phyloP scores from a whole-genome alignment of 768 basidiomycete species.

The Trametes gibbosa region DNA sequence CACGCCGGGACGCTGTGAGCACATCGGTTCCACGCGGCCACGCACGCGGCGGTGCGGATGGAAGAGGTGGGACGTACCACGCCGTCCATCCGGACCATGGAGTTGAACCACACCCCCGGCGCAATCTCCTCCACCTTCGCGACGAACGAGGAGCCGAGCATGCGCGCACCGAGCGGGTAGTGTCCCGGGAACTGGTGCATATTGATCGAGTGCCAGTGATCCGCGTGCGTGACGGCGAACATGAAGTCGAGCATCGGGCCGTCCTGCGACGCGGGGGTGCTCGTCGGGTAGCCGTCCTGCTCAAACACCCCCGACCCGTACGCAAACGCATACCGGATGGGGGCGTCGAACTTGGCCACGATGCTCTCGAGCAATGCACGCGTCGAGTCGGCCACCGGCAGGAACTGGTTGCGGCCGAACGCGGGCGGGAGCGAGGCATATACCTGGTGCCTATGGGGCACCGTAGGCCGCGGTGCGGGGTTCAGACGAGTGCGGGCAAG shows the following conservation, averaged over 20 bases:
- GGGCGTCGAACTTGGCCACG: conserved; percentile 78
- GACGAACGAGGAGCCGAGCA: conserved; percentile 82
- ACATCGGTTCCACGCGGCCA: not conserved
- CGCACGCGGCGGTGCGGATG: not conserved
- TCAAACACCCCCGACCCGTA: conserved; percentile 96
- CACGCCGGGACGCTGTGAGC: not conserved
- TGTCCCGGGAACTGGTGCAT: conserved; percentile 89
- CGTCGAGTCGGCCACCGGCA: conserved; percentile 76
- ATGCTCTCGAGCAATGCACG: conserved; percentile 79
- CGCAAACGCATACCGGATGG: conserved; percentile 95
- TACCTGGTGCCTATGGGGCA: conserved; percentile 27
- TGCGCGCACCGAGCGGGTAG: conserved; percentile 86
- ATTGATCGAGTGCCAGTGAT: conserved; percentile 94
- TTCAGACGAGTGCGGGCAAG: conserved; percentile 37
- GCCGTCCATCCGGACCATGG: conserved; percentile 80
- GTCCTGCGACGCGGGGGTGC: conserved; percentile 29
- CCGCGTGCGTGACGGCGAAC: conserved; percentile 91
- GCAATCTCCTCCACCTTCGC: conserved; percentile 67
- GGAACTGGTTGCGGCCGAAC: conserved; percentile 80
- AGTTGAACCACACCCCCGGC: conserved; percentile 96
- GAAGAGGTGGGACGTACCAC: conserved; percentile 57
- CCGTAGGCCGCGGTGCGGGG: conserved; percentile 41
- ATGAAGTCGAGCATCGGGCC: conserved; percentile 93
- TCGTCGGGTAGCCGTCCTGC: conserved; percentile 72
- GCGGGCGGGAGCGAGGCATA: conserved; percentile 61